Base-by-base conservation (phyloP, 2,329 filamentous ascomycete species). In the Rachicladosporium sp. region DNA sequence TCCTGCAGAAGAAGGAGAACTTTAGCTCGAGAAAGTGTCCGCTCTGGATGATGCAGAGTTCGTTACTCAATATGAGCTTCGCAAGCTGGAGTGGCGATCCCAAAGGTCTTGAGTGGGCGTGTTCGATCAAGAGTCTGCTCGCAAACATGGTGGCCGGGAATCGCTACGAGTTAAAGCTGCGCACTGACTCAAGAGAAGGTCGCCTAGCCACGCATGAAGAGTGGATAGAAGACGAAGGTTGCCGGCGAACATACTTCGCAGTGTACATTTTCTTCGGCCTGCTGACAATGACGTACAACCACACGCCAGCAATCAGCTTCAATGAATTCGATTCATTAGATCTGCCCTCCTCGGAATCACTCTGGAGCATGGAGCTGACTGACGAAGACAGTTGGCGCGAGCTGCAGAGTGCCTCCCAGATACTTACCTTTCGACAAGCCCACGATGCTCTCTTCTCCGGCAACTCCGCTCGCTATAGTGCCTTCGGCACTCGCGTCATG, bases 61-160 rank as follows among this genome's bases (percentile, higher is more conserved):
- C 88, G 3, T 69, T 98, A 39, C 70, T 98, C 43, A 98, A 98
- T 70, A 96, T 96, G 91, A 80, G 95, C 49, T 96, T 98, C 60
- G 87, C 91, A 40, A 96, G 88, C 69, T 98, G 91, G 91, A 96
- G 91, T 60, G 91, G 91, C 54, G 91, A 96, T 56, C 82, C 91
- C 29, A 96, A 95, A 64, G 91, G 91, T 29, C 73, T 98, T 3
- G 91, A 98, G 62, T 98, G 91, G 91, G 88, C 91, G 29, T 96
- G 89, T 63, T 96, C 91, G 2, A 96, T 98, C 65, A 96, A 96
- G 74, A 93, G 87, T 69, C 72, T 96, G 31, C 76, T 98, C 36
- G 89, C 89, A 50, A 96, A 96, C 65, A 96, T 98, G 89, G 91
- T 98, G 42, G 86, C 89, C 43, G 91, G 91, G 43, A 96, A 95